Evolutionary conservation across 345 rosid genomes (phyloP), one percentile per base, ranked within the genome.

Genomic region (Gynandropsis gynandra): DNA sequence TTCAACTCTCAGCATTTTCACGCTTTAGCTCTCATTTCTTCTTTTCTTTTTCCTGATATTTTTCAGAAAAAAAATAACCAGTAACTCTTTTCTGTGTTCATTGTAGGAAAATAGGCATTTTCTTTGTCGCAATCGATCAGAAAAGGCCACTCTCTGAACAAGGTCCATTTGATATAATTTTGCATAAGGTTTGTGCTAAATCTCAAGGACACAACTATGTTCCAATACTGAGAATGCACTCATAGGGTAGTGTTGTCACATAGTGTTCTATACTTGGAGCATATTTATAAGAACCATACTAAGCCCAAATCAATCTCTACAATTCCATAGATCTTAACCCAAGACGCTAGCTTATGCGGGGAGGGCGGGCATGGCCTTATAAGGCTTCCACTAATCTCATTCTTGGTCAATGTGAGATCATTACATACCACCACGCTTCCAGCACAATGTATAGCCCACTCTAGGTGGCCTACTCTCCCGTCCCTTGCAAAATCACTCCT

Each of bases 131-230:
- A 52, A 76, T 89, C 58, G 95, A 82, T 71, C 62, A 20, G 56
- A 62, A 60, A 47, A 73, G 62, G 51, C 82, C 93, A 50, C 70
- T 89, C 42, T 63, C 80, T 34, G 95, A 82, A 62, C 95, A 89
- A 76, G 97, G 92, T 20, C 97, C 97, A 52, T 89, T 89, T 65
- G 89, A 89, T 67, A 71, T 89, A 41, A 72, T 89, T 44, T 55
- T 89, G 73, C 97, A 89, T 54, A 89, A 89, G 95, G 97, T 89
- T 60, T 59, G 80, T 69, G 20, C 11, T 47, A 20, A 31, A 46
- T 67, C 47, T 9, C 14, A 0, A 11, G 42, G 42, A 52, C 29
- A 12, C 18, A n/a, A n/a, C n/a, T n/a, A n/a, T n/a, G n/a, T n/a
- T n/a, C n/a, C n/a, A n/a, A n/a, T 39, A 0, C 17, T 5, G 37